Percentiles rank a stretch among this genome's conserved stretches.
Conservation (phyloP, 306 rosid species). For the Hylodesmum podocarpum region DNA sequence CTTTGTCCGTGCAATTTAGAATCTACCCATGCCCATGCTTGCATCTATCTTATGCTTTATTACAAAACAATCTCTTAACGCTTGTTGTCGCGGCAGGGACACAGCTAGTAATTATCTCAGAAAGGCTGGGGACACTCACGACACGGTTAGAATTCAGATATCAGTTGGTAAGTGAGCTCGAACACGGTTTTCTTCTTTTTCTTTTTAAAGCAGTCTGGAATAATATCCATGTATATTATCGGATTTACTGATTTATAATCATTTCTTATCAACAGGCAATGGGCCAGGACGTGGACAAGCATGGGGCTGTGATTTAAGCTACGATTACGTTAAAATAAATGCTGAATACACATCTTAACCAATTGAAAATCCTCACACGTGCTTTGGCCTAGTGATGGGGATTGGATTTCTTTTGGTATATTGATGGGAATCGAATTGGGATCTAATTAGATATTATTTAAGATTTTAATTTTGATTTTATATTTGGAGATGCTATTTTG, state of each 20-base stretch:
- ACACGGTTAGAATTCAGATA: constrained; percentile 64
- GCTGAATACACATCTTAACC: constrained; percentile 81
- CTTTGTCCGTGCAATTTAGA: constrained; percentile 7
- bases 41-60: background rate
- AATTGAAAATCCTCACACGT: background rate
- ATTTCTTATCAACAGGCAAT: constrained; percentile 53
- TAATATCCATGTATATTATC: background rate
- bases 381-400: background rate
- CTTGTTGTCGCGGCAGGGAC: constrained; percentile 44
- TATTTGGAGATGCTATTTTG: background rate
- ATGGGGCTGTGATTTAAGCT: constrained; percentile 94
- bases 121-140: constrained; percentile 85
- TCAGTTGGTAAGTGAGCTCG: constrained; percentile 62
- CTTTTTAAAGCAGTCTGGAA: background rate
- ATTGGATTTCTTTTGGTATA: background rate
- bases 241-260: background rate
- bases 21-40: background rate
- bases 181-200: background rate
- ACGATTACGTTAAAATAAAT: constrained; percentile 85
- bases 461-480: background rate
- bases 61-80: background rate
- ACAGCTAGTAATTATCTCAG: constrained; percentile 76
- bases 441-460: background rate
- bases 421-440: background rate
- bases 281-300: constrained; percentile 83